Evolutionary conservation across 2,329 filamentous ascomycete genomes (phyloP), one percentile per base, ranked within the genome.

Genomic region (Verticillium longisporum): DNA sequence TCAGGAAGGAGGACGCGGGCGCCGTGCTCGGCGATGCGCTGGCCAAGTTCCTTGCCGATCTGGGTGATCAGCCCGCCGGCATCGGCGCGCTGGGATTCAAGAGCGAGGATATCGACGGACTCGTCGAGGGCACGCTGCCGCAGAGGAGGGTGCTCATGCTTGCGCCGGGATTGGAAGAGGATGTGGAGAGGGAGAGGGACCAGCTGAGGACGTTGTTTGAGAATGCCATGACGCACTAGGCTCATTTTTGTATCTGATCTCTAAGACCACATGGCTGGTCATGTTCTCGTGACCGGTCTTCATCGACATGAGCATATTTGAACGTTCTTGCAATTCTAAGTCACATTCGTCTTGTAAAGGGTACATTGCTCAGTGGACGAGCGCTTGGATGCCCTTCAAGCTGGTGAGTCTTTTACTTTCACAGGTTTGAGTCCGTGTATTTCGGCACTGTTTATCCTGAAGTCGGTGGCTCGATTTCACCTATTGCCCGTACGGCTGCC

Each of bases 41-140:
- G 31, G 81, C 87, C 21, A 83, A 88, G 65, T 99, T 99, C 75
- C 77, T 99, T 53, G 84, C 88, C 13, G 85, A 88, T 32, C 77
- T 99, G 14, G 95, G 95, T 34, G 95, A 96, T 70, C 95, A 99
- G 78, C 96, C 96, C 1, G 82, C 86, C 50, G 96, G 96, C 0
- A 75, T 99, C 66, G 92, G 90, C 76, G 87, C 84, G 41, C 77
- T 99, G 13, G 96, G 95, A 0, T 99, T 98, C 71, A 83, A 83
- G 59, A 77, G 75, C 15, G 84, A 85, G 45, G 86, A 98, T 77
- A 80, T 99, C 18, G 91, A 96, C 65, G 85, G 80, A 10, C 78
- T 99, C 64, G 92, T 99, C 1, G 94, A 98, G 75, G 96, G 95
- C 1, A 99, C 95, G 0, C 88, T 99, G 64, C 95, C 95, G 5